Conservation (phyloP, 768 basidiomycete genomes). For the Podaxis mareebaensis region DNA sequence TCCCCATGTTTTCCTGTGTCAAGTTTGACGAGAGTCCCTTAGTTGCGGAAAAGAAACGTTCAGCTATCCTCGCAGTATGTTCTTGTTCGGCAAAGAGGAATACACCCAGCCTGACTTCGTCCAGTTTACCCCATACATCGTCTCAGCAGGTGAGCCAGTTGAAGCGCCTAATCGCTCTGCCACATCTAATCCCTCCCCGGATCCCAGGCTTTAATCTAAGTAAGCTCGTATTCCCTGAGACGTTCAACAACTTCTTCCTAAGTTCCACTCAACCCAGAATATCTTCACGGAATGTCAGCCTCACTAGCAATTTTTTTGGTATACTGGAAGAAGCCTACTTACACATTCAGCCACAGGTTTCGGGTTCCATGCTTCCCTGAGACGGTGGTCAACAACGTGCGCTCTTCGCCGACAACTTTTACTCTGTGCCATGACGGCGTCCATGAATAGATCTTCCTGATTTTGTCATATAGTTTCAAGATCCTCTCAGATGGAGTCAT, state of each 20-base stretch:
- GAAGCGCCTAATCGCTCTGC: background rate
- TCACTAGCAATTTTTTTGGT: background rate
- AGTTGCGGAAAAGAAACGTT: conserved; percentile 7
- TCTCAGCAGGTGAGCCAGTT: background rate
- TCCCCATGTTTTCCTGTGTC: too few relatives aligned
- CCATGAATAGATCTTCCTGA: conserved; percentile 3
- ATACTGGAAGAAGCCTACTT: background rate
- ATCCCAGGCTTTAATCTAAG: background rate
- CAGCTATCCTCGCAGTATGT: conserved; percentile 1
- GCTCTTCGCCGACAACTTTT: background rate
- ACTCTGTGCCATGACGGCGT: too few relatives aligned
- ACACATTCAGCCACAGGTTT: background rate
- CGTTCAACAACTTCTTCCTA: background rate
- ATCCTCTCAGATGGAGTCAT: conserved; percentile 9
- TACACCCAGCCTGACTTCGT: background rate
- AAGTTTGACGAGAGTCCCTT: background rate
- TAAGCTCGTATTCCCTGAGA: background rate
- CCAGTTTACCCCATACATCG: conserved; percentile 7
- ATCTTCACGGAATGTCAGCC: conserved; percentile 4
- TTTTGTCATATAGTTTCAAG: background rate
- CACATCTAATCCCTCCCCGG: background rate
- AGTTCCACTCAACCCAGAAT: background rate
- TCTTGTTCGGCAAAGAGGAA: too few relatives aligned
- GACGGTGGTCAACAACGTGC: background rate
- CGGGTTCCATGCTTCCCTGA: conserved; percentile 2